Evolutionary conservation across 805 yeast genomes (phyloP).

Genomic region (Metschnikowia lachancei): DNA sequence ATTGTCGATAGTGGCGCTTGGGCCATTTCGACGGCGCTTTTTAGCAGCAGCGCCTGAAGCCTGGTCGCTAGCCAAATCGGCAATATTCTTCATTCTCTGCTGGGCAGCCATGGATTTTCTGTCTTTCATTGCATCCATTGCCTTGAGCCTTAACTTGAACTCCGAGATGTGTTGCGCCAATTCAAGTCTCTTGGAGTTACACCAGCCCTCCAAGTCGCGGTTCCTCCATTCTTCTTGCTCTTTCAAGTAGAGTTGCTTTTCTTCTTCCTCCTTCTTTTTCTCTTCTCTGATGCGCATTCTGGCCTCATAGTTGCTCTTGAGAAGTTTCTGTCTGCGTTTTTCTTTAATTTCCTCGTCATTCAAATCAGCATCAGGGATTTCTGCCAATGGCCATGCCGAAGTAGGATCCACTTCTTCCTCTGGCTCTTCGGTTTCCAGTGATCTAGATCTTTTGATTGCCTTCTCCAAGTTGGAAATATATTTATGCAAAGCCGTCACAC

Average conservation of each 20-base stretch:
- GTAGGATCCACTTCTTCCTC: slow-evolving; percentile 45
- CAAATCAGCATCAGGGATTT: slow-evolving; percentile 80
- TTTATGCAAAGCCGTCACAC: slow-evolving; percentile 65
- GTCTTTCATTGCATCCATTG: slow-evolving; percentile 76
- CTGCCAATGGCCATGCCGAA: slow-evolving; percentile 67
- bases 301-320: slow-evolving; percentile 88
- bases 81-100: slow-evolving; percentile 85
- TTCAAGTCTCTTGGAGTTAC: slow-evolving; percentile 60
- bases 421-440: slow-evolving; percentile 53
- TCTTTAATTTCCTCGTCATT: slow-evolving; percentile 79
- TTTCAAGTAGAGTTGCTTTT: slow-evolving; percentile 54
- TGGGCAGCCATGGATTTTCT: slow-evolving; percentile 91
- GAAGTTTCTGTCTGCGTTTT: slow-evolving; percentile 76
- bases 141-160: slow-evolving; percentile 64
- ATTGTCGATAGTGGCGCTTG: slow-evolving; percentile 70
- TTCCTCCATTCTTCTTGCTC: slow-evolving; percentile 79
- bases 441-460: slow-evolving; percentile 64
- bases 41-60: slow-evolving; percentile 46
- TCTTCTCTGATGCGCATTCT: slow-evolving; percentile 78
- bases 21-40: slow-evolving; percentile 36
- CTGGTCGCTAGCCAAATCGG: slow-evolving; percentile 78
- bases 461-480: slow-evolving; percentile 63
- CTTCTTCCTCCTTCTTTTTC: slow-evolving; percentile 62
- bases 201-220: slow-evolving; percentile 75
- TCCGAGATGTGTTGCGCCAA: slow-evolving; percentile 57